Percentiles rank a stretch among this genome's conserved stretches.
Conservation (phyloP, 306 rosid species). For the Carpinus fangiana region DNA sequence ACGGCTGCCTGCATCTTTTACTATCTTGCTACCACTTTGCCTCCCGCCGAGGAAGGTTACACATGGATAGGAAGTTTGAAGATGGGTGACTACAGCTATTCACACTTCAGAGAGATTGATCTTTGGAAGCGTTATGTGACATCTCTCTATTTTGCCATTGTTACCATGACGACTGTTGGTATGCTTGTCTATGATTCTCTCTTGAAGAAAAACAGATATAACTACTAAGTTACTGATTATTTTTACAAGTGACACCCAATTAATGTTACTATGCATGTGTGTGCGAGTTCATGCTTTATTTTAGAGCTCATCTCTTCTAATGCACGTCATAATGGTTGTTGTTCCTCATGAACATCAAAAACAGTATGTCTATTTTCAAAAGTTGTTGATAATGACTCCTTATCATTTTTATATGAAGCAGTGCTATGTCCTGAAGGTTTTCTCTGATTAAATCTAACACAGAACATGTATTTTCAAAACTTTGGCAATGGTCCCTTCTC, state of each 20-base stretch:
- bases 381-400: not conserved
- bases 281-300: not conserved
- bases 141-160: constrained; percentile 69
- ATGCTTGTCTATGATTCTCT: constrained; percentile 15
- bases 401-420: not conserved
- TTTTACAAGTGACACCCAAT: not conserved
- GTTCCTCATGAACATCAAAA: not conserved
- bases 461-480: not conserved
- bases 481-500: not conserved
- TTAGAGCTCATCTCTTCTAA: not conserved
- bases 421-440: not conserved
- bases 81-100: constrained; percentile 58
- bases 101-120: constrained; percentile 52
- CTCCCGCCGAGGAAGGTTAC: constrained; percentile 47
- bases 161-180: constrained; percentile 76
- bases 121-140: constrained; percentile 67
- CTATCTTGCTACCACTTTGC: constrained; percentile 66
- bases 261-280: not conserved
- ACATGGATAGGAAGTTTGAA: constrained; percentile 75
- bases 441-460: not conserved
- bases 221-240: not conserved
- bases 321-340: not conserved
- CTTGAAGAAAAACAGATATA: not conserved
- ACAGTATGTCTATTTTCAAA: not conserved
- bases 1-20: constrained; percentile 70